Percentiles rank a stretch among this genome's conserved stretches.
Conservation (phyloP, 495 filamentous ascomycete genomes). For the Xylaria intraflava region DNA sequence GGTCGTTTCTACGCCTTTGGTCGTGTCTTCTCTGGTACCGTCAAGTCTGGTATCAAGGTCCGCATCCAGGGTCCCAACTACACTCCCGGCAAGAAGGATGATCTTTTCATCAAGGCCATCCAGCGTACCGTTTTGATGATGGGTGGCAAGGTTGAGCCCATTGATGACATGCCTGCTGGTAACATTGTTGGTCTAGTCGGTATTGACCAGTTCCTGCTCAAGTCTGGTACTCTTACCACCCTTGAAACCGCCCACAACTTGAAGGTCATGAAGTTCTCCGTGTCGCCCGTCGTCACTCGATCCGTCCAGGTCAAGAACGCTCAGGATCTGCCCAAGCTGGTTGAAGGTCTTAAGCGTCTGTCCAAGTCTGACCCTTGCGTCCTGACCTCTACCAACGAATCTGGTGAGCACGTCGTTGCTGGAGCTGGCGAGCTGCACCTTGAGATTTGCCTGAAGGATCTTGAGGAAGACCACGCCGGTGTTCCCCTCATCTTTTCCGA, state of each 20-base stretch:
- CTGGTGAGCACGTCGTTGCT: conserved; percentile 97
- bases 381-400: conserved; percentile 76
- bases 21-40: conserved; percentile 98
- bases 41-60: conserved; percentile 96
- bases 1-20: conserved; percentile 99
- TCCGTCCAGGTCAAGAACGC: conserved; percentile 99
- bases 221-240: conserved; percentile 98
- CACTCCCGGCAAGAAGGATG: conserved; percentile 94
- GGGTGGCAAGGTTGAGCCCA: conserved; percentile 98
- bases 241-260: conserved; percentile 97
- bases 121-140: conserved; percentile 99
- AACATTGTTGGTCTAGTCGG: conserved; percentile 99
- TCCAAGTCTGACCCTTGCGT: conserved; percentile 99
- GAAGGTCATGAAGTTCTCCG: conserved; percentile 99
- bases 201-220: conserved; percentile 99
- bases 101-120: conserved; percentile 98
- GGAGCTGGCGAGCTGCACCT: conserved; percentile 98
- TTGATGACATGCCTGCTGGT: conserved; percentile 97
- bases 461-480: conserved; percentile 99
- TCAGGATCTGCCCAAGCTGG: conserved; percentile 97
- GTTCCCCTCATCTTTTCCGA: conserved; percentile 94
- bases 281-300: conserved; percentile 96
- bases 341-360: conserved; percentile 99
- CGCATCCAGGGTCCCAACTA: conserved; percentile 99
- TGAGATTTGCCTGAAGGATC: conserved; percentile 99